Base-by-base conservation (phyloP, 1,139 yeast genomes). In the Geotrichum histeridarum region DNA sequence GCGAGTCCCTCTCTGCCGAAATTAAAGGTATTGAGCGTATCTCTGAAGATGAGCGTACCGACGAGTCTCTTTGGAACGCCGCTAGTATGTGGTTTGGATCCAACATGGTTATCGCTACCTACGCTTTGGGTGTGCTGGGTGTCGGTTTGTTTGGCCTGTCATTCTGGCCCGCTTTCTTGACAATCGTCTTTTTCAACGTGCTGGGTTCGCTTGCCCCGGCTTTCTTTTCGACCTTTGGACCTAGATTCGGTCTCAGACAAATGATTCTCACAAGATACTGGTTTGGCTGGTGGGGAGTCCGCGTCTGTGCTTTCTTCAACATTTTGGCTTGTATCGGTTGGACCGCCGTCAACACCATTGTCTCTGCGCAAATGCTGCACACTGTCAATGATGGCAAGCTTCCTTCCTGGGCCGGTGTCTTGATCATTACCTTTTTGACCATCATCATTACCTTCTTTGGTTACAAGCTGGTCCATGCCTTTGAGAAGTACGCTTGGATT, bases 1-100 rank as follows among this genome's bases (percentile, higher is more conserved):
- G 35, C 30, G 32, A 15, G 14, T 18, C 38, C 31, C 41, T 33
- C 12, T 48, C 60, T 49, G 73, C 73, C 44, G 91, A 85, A 71
- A 77, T 82, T 36, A 79, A 84, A 65, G 91, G 91, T 65, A 79
- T 85, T 59, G 89, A 83, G 63, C 69, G 79, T 44, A 78, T 85
- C 54, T 83, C 86, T 27, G 88, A 82, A 57, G 84, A 80, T 53
- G 87, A 84, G 67, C 80, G 82, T 61, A 75, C 78, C 48, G 89
- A 84, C 55, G 74, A 71, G 51, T 81, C 88, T 36, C 67, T 85
- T 54, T 74, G 81, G 74, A 80, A 78, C 62, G 87, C 94, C 31
- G 90, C 91, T 42, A 77, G 91, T 54, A 87, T 90, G 95, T 90
- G 97, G 97, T 78, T 86, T 65, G 85, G 94, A 31, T 96, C 95